Evolutionary conservation across 2,329 filamentous ascomycete genomes (phyloP).

Genomic region (Penicillium sp.): DNA sequence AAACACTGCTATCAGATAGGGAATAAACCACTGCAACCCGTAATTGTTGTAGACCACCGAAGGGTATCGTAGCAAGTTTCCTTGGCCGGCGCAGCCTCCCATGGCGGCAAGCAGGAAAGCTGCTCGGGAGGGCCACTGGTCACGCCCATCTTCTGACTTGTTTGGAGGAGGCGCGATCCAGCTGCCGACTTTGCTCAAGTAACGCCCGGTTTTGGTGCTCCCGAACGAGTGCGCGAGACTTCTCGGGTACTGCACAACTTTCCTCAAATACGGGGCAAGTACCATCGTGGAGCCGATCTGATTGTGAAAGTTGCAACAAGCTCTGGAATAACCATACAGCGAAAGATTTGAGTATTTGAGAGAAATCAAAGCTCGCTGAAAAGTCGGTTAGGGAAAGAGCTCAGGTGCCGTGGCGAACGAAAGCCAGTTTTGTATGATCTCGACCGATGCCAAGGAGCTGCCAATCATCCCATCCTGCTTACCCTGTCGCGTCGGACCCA

Average conservation of each 20-base stretch:
- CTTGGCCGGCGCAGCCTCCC: slow-evolving; percentile 61
- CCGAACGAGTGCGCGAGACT: neutral
- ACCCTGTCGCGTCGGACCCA: neutral
- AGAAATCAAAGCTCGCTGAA: neutral
- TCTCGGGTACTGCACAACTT: neutral
- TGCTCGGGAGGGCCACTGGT: slow-evolving; percentile 58
- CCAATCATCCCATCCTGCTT: neutral
- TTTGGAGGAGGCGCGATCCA: slow-evolving; percentile 37
- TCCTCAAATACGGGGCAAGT: neutral
- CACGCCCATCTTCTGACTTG: slow-evolving; percentile 46
- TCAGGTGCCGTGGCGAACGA: neutral
- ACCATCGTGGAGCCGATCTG: slow-evolving; percentile 3
- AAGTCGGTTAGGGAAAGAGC: neutral
- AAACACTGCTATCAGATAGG: slow-evolving; percentile 58
- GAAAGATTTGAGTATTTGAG: neutral
- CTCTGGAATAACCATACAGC: neutral
- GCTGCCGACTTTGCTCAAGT: slow-evolving; percentile 22
- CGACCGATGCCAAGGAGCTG: slow-evolving; percentile 4
- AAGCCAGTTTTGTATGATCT: neutral
- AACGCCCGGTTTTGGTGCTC: neutral
- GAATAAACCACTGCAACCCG: slow-evolving; percentile 62
- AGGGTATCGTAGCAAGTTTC: slow-evolving; percentile 60
- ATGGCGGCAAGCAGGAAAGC: slow-evolving; percentile 60
- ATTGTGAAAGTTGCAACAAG: neutral
- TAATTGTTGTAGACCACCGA: slow-evolving; percentile 63